Evolutionary conservation across 2,329 filamentous ascomycete species (phyloP), one percentile per base, ranked within the genome.

Genomic region (Neofusicoccum kwambonambiense): DNA sequence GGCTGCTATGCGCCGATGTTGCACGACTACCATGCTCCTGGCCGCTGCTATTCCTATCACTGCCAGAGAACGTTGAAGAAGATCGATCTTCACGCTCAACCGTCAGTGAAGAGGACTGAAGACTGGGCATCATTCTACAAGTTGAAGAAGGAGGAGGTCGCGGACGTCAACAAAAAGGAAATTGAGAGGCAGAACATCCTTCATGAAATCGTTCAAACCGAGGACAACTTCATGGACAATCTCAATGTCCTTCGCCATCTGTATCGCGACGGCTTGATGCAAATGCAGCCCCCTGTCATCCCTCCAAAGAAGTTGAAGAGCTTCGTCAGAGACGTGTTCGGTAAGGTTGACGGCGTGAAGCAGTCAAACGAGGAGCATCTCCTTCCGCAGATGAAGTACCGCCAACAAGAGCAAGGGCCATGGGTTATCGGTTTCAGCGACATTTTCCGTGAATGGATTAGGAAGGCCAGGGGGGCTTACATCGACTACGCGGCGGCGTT

Each of bases 381-480:
- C 19, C 81, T 99, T 27, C 90, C 94, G 1, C 94, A 97, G 76
- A 86, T 99, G 71, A 98, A 98, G 74, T 99, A 98, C 75, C 88
- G 95, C 31, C 95, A 99, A 76, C 91, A 95, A 72, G 95, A 98
- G 75, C 94, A 99, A 79, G 95, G 95, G 0, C 95, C 95, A 0
- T 99, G 93, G 88, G 89, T 99, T 65, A 84, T 87, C 12, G 95
- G 95, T 3, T 97, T 97, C 78, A 97, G 93, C 74, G 95, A 98
- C 73, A 92, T 99, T 57, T 98, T 99, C 82, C 85, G 95, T 65
- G 95, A 99, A 79, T 99, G 95, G 95, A 97, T 98, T 67, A 87
- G 95, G 68, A 98, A 97, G 77, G 95, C 95, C 37, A 92, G 90
- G 76, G 82, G 85, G 2, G 90, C 92, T 11, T 99, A 98, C 75